Base-by-base conservation (phyloP, 2,329 filamentous ascomycete genomes). In the Xylariaceae sp. region DNA sequence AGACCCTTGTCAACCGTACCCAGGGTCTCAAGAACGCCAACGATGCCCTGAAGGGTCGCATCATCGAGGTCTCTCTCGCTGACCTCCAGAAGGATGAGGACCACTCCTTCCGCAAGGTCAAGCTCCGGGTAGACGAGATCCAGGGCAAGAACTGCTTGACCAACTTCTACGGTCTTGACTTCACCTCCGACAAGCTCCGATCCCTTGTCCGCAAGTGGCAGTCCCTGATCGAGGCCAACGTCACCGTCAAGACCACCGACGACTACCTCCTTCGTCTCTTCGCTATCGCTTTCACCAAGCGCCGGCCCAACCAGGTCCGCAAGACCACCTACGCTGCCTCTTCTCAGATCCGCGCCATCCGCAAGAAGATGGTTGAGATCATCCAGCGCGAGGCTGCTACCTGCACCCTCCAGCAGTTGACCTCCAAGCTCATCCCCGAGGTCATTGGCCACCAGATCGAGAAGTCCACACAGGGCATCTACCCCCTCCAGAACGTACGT, bases 141-240 rank as follows among this genome's bases (percentile, higher is more conserved):
- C 94, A 99, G 84, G 94, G 94, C 85, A 97, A 97, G 88, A 97
- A 96, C 88, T 97, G 94, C 84, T 83, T 99, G 80, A 97, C 94
- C 85, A 97, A 97, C 88, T 99, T 99, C 89, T 92, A 99, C 88
- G 94, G 94, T 73, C 88, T 99, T 78, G 94, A 99, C 83, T 97
- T 99, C 89, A 99, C 94, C 77, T 97, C 94, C 73, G 94, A 99
- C 88, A 99, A 99, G 87, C 89, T 99, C 74, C 90, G 94, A 77
- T 97, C 94, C 67, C 88, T 99, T 70, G 94, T 99, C 73, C 92
- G 94, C 83, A 99, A 99, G 85, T 99, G 94, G 94, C 94, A 99
- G 82, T 88, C 92, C 67, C 86, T 99, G 75, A 97, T 99, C 72
- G 94, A 99, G 87, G 94, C 94, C 84, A 99, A 99, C 80, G 88